Conservation (phyloP, 2,329 filamentous ascomycete genomes). For the Claviceps sorghi region DNA sequence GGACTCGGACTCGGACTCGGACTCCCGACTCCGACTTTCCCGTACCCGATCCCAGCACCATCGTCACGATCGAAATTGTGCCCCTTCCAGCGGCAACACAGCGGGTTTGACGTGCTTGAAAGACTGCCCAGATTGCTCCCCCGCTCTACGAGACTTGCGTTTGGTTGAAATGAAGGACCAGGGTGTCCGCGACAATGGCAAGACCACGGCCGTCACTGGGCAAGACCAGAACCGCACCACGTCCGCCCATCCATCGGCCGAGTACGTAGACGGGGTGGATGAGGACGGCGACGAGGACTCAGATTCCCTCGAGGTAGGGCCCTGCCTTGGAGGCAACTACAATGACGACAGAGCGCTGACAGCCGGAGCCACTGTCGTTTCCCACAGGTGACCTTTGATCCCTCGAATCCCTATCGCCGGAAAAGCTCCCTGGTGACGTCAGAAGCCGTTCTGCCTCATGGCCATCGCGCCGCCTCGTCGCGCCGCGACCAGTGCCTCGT, state of each 20-base stretch:
- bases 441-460: slow-evolving; percentile 26
- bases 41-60: no score
- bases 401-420: slow-evolving; percentile 44
- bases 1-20: no score
- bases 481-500: slow-evolving; percentile 45
- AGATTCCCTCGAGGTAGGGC: slow-evolving; percentile 34
- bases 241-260: slow-evolving; percentile 9
- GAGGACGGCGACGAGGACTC: slow-evolving; percentile 31
- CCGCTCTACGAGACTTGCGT: background rate
- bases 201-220: slow-evolving; percentile 2
- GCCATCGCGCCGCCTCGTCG: slow-evolving; percentile 11
- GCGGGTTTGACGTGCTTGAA: background rate
- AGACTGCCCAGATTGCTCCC: background rate
- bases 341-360: background rate
- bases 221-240: slow-evolving; percentile 10
- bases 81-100: background rate
- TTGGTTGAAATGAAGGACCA: slow-evolving; percentile 7
- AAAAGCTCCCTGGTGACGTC: slow-evolving; percentile 49
- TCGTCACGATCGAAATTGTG: no score
- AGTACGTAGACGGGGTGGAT: background rate
- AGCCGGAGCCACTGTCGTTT: background rate
- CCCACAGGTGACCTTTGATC: slow-evolving; percentile 45
- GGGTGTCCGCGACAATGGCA: slow-evolving; percentile 9
- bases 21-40: no score
- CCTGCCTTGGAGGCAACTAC: background rate